Conservation (phyloP, 192 early-diverging fungal species). For the Umbelopsis vinacea region DNA sequence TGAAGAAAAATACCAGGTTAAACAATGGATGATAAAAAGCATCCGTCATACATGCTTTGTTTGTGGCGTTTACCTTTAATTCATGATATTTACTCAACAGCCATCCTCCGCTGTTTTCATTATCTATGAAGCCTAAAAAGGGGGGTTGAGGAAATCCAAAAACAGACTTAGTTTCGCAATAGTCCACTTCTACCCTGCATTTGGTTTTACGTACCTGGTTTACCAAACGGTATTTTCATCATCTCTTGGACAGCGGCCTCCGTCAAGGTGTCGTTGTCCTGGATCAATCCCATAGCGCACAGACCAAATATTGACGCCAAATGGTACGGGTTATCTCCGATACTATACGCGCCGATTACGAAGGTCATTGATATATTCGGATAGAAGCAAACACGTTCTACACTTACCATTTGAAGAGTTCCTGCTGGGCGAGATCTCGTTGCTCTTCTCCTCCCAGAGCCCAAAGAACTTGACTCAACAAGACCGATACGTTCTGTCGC, state of each 20-base stretch:
- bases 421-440: constrained; percentile 74
- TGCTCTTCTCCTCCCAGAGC: constrained; percentile 83
- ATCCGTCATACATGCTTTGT: not conserved
- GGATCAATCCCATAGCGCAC: constrained; percentile 70
- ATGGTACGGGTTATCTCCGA: constrained; percentile 57
- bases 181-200: no score
- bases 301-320: constrained; percentile 69
- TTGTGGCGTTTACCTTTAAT: not conserved
- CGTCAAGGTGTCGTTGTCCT: constrained; percentile 64
- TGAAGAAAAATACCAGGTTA: constrained; percentile 2
- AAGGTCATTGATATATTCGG: not conserved
- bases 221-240: constrained; percentile 54
- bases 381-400: constrained; percentile 15
- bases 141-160: no score
- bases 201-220: constrained; percentile 40
- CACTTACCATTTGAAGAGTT: constrained; percentile 71
- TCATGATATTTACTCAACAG: constrained; percentile 19
- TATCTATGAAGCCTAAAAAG: constrained; percentile 8
- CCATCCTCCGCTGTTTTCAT: not conserved
- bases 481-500: constrained; percentile 68
- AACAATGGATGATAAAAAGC: no score
- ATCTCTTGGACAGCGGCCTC: constrained; percentile 68
- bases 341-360: constrained; percentile 33
- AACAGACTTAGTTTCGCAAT: no score
- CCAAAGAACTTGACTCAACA: constrained; percentile 89